These are phyloP conservation scores for Prunus yedoensis DNA, from an alignment of 331 rosid species.

Conservation along the genomic window DNA sequence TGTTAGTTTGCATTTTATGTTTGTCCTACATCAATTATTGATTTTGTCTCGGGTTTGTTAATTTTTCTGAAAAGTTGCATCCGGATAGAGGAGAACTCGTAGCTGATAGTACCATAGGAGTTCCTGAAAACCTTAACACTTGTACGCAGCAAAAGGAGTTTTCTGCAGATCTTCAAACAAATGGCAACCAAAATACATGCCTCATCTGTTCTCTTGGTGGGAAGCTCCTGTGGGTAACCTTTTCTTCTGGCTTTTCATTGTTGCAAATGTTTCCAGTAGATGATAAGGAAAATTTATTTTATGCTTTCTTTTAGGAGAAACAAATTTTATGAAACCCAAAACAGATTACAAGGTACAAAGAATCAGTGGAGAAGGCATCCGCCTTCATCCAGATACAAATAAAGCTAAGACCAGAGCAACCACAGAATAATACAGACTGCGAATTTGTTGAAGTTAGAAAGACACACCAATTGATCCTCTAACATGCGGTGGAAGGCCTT, in stretches of 20 bases:
- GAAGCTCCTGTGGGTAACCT: slow-evolving; percentile 68
- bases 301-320: background rate
- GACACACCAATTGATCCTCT: background rate
- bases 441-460: background rate
- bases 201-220: slow-evolving; percentile 61
- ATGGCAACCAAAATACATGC: slow-evolving; percentile 46
- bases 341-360: background rate
- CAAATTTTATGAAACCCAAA: background rate
- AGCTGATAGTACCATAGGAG: slow-evolving; percentile 22
- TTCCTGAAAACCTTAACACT: slow-evolving; percentile 24
- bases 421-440: background rate
- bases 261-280: slow-evolving; percentile 15
- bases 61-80: slow-evolving; percentile 39
- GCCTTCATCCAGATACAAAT: background rate
- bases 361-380: background rate
- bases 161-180: slow-evolving; percentile 29
- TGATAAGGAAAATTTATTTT: slow-evolving; percentile 3
- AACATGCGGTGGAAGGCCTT: background rate
- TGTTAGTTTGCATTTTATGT: background rate
- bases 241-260: slow-evolving; percentile 27
- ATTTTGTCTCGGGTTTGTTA: slow-evolving; percentile 15
- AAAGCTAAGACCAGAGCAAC: background rate
- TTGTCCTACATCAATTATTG: background rate
- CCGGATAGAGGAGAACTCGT: slow-evolving; percentile 51
- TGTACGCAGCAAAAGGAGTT: slow-evolving; percentile 41